phyloP scores from a whole-genome alignment of 2,329 filamentous ascomycete species.

The Chrysoporthe deuterocubensis region DNA sequence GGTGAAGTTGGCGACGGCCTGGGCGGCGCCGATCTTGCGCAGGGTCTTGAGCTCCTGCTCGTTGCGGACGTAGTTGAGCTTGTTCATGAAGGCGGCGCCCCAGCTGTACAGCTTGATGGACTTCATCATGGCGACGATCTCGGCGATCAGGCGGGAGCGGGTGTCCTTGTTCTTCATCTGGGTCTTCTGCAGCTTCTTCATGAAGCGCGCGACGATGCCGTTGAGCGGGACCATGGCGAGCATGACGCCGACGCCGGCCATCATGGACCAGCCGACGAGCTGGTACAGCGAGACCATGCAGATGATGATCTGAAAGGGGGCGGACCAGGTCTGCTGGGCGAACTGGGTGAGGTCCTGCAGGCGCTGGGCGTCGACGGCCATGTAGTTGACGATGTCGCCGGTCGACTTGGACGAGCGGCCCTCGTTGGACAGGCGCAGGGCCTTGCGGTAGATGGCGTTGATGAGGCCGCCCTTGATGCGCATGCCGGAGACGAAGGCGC shows the following conservation, averaged over 20 bases:
- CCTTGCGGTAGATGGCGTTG: conserved; percentile 90
- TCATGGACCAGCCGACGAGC: conserved; percentile 92
- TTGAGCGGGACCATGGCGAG: conserved; percentile 97
- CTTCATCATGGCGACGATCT: conserved; percentile 99
- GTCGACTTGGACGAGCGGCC: conserved; percentile 87
- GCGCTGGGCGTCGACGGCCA: conserved; percentile 97
- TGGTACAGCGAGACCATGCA: conserved; percentile 97
- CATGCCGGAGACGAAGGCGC: conserved; percentile 95
- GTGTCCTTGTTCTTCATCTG: conserved; percentile 99
- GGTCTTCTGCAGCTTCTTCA: conserved; percentile 91
- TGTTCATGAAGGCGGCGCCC: conserved; percentile 97
- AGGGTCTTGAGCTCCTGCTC: conserved; percentile 94
- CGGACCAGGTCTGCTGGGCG: conserved; percentile 93
- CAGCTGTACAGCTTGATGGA: conserved; percentile 98
- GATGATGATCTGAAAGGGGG: conserved; percentile 92
- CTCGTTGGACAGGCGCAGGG: conserved; percentile 88
- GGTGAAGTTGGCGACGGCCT: conserved; percentile 94
- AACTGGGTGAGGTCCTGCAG: conserved; percentile 95
- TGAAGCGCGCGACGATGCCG: conserved; percentile 85
- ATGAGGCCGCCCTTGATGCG: conserved; percentile 90
- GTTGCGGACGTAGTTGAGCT: conserved; percentile 93
- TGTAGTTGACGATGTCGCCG: conserved; percentile 98
- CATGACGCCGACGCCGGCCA: conserved; percentile 94
- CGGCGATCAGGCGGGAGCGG: conserved; percentile 89
- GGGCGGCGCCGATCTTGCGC: conserved; percentile 91